phyloP scores from a whole-genome alignment of 164 flowering plant genomes.

The Annona cherimola region DNA sequence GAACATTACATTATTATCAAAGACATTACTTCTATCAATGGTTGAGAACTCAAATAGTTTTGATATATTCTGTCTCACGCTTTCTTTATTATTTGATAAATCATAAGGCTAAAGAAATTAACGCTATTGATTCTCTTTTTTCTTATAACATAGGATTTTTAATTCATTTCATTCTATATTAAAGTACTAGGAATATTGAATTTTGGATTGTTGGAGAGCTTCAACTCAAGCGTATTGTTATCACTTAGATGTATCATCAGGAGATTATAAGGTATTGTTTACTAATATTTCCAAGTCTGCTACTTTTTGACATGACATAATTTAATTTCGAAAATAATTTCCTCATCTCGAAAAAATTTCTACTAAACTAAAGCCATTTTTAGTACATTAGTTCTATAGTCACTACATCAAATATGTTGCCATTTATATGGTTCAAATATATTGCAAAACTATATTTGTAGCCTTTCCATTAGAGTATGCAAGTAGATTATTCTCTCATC shows the following conservation, averaged over 20 bases:
- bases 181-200: conserved; percentile 66
- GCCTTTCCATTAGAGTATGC: no score
- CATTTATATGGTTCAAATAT: no score
- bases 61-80: not conserved
- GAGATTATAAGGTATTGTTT: conserved; percentile 59
- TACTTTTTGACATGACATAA: not conserved
- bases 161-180: not conserved
- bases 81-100: not conserved
- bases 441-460: no score
- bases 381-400: no score
- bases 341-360: not conserved
- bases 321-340: not conserved
- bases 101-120: not conserved
- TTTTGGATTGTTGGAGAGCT: conserved; percentile 95
- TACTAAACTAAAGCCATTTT: not conserved
- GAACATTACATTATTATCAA: conserved; percentile 58
- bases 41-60: not conserved
- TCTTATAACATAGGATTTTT: not conserved
- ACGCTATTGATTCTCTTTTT: not conserved
- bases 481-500: no score
- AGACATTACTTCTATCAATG: conserved; percentile 34
- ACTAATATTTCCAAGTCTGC: not conserved
- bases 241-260: conserved; percentile 41
- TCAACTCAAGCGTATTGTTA: conserved; percentile 67
- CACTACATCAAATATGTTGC: no score